These are phyloP conservation scores for Albizia julibrissin DNA, from an alignment of 306 rosid species.

Conservation along the genomic window DNA sequence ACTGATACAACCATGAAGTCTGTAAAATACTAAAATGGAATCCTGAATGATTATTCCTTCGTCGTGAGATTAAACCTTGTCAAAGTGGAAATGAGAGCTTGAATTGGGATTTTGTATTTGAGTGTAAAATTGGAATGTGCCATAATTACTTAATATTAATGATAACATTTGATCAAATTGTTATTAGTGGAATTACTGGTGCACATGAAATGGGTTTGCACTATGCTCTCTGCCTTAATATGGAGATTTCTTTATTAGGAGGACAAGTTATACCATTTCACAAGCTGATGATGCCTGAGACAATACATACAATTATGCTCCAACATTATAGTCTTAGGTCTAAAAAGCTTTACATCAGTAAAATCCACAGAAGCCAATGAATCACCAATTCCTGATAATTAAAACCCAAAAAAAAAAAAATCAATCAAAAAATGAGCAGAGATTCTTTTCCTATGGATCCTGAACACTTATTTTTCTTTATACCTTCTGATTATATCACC, in stretches of 20 bases:
- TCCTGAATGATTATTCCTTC: background rate
- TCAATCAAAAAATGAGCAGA: constrained; percentile 8
- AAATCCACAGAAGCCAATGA: constrained; percentile 32
- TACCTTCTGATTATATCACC: constrained; percentile 44
- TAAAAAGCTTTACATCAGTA: constrained; percentile 46
- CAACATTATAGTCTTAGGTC: constrained; percentile 35
- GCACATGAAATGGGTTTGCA: background rate
- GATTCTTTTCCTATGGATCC: constrained; percentile 35
- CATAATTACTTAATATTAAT: background rate
- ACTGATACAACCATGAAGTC: background rate
- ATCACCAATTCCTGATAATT: constrained; percentile 36
- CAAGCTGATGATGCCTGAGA: constrained; percentile 23
- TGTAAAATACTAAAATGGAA: background rate
- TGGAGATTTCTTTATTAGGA: background rate
- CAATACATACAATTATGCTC: constrained; percentile 41
- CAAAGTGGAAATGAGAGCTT: background rate
- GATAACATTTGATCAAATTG: background rate
- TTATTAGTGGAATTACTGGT: background rate
- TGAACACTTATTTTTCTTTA: constrained; percentile 31
- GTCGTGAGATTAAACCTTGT: background rate
- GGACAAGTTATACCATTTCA: constrained; percentile 29
- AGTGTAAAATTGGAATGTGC: background rate
- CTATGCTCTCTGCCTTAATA: background rate
- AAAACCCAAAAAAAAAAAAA: constrained; percentile 26
- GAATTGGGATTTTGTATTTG: background rate